Percentiles rank a stretch among this genome's conserved stretches.
phyloP scores from a whole-genome alignment of 164 flowering plant genomes.

The Chloranthus sessilifolius region DNA sequence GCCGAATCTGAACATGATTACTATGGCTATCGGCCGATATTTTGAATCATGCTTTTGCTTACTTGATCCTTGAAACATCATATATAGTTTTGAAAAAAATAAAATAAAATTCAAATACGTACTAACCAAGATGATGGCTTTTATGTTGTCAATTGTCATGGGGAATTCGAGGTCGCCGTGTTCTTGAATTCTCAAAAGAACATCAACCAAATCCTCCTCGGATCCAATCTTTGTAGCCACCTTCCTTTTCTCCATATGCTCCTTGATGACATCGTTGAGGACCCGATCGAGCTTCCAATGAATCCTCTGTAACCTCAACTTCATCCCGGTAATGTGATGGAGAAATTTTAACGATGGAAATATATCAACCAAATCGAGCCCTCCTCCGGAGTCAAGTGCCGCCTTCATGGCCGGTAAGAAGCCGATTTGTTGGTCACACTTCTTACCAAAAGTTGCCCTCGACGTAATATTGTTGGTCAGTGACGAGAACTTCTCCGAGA shows the following conservation, averaged over 20 bases:
- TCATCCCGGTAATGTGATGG: conserved; percentile 1
- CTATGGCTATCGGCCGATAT: no score
- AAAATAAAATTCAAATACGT: background rate
- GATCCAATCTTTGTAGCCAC: background rate
- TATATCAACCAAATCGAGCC: conserved; percentile 30
- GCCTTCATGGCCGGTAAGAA: conserved; percentile 17
- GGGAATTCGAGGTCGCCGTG: conserved; percentile 1
- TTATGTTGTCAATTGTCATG: conserved; percentile 13
- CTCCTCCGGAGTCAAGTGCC: conserved; percentile 7
- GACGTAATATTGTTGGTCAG: background rate
- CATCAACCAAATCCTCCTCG: conserved; percentile 13
- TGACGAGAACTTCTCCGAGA: conserved; percentile 10
- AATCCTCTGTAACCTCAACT: background rate
- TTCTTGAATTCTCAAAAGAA: conserved; percentile 8
- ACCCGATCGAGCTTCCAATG: background rate
- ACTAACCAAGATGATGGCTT: conserved; percentile 18
- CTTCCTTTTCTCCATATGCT: conserved; percentile 1
- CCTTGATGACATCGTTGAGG: conserved; percentile 1
- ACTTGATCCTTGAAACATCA: no score
- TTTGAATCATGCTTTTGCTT: no score
- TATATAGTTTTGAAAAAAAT: no score
- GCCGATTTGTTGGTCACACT: conserved; percentile 17
- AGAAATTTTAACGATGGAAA: conserved; percentile 11
- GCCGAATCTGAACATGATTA: no score
- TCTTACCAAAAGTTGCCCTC: conserved; percentile 18